phyloP scores from a whole-genome alignment of 352 stramenopile genomes.

The Globisporangium irregulare region DNA sequence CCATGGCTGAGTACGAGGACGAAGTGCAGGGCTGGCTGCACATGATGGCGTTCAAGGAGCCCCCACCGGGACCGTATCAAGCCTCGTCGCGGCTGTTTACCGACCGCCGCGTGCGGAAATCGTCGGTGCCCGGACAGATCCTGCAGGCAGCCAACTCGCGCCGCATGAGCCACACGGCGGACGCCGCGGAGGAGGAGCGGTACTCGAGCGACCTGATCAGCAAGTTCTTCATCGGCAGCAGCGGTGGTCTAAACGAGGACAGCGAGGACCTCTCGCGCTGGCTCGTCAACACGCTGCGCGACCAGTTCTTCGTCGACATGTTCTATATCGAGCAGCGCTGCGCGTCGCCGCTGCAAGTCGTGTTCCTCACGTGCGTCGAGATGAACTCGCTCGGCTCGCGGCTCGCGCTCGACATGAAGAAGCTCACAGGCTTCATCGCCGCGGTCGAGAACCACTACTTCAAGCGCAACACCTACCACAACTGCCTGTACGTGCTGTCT shows the following conservation, averaged over 20 bases:
- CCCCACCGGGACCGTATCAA: constrained; percentile 15
- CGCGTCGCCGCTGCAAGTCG: constrained; percentile 38
- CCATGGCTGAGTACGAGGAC: constrained; percentile 59
- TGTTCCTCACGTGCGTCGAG: constrained; percentile 57
- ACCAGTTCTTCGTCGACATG: constrained; percentile 64
- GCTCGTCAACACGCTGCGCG: constrained; percentile 50
- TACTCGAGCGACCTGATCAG: constrained; percentile 23
- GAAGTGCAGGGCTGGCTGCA: constrained; percentile 70
- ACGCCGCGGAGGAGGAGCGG: constrained; percentile 21
- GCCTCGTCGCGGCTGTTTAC: constrained; percentile 11
- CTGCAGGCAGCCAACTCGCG: constrained; percentile 19
- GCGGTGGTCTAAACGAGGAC: constrained; percentile 17
- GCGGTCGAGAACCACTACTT: constrained; percentile 65
- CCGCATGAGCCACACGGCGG: constrained; percentile 19
- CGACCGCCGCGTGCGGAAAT: constrained; percentile 9
- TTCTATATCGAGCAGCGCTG: constrained; percentile 56
- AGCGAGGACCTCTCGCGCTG: constrained; percentile 39
- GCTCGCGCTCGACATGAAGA: constrained; percentile 49
- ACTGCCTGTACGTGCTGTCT: constrained; percentile 43
- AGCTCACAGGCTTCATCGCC: constrained; percentile 39
- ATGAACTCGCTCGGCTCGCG: constrained; percentile 42
- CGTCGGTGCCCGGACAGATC: constrained; percentile 14
- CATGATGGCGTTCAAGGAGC: constrained; percentile 62
- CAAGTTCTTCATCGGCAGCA: constrained; percentile 17
- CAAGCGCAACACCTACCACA: constrained; percentile 71